A percentile compares a stretch with the other conserved stretches of the same genome.
Conservation (phyloP, 78 protist species). For the Chrysochromulina parva region DNA sequence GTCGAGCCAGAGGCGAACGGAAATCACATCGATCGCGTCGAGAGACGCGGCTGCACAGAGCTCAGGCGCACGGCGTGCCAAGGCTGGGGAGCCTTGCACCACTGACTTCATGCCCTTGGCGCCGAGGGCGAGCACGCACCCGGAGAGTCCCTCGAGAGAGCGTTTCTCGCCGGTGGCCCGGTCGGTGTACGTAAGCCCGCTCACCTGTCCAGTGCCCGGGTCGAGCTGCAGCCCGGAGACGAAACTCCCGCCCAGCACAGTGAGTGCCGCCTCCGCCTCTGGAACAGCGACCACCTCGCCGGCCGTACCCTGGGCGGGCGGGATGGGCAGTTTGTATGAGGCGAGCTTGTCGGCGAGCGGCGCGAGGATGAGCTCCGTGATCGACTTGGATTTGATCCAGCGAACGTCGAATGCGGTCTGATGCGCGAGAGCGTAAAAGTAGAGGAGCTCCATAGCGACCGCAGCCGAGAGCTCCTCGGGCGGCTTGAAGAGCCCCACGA, state of each 20-base stretch:
- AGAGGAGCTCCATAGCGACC: conserved; percentile 34
- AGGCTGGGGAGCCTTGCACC: conserved; percentile 10
- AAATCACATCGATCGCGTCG: not conserved
- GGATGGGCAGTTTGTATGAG: not conserved
- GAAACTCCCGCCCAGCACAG: not conserved
- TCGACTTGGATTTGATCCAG: conserved; percentile 15
- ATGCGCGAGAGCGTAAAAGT: conserved; percentile 50
- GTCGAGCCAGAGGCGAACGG: conserved; percentile 17
- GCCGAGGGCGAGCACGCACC: conserved; percentile 34
- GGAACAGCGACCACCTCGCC: not conserved
- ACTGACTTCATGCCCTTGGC: conserved; percentile 23
- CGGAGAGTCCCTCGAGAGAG: not conserved
- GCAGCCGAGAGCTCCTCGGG: conserved; percentile 46
- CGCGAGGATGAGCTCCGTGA: not conserved
- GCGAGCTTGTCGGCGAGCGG: not conserved
- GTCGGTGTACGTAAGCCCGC: not conserved
- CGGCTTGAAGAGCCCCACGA: conserved; percentile 54
- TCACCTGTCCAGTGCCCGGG: not conserved
- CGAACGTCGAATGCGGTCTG: conserved; percentile 47
- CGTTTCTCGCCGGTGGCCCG: no score
- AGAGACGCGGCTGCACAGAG: conserved; percentile 28
- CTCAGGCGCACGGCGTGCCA: conserved; percentile 25
- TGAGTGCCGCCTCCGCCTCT: not conserved
- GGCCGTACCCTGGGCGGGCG: not conserved
- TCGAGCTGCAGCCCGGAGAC: not conserved